These are phyloP conservation scores for Penstemon barbatus DNA, from an alignment of 257 asterid genomes.

Conservation along the genomic window DNA sequence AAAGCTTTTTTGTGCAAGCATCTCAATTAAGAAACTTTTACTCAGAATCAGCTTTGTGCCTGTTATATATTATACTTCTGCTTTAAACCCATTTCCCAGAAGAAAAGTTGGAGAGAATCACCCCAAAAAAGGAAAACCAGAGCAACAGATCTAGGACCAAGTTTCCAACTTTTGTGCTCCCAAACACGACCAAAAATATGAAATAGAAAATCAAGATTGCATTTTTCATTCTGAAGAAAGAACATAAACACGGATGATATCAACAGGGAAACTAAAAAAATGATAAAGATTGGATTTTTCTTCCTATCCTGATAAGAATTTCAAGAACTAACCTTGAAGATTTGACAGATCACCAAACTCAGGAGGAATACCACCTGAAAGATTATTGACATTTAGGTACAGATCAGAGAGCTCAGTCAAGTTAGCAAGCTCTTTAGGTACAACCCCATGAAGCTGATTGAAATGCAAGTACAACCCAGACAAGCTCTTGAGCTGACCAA, in stretches of 20 bases:
- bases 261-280: not conserved
- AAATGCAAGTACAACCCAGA: slow-evolving; percentile 93
- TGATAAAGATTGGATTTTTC: not conserved
- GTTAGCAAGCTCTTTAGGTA: slow-evolving; percentile 75
- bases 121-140: not conserved
- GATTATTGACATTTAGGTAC: slow-evolving; percentile 87
- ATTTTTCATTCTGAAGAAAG: not conserved
- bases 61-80: not conserved
- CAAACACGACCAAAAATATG: not conserved
- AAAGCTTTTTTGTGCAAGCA: slow-evolving; percentile 4
- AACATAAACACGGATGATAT: not conserved
- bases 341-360: slow-evolving; percentile 65
- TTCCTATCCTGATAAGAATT: not conserved
- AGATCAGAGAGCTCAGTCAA: slow-evolving; percentile 75
- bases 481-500: slow-evolving; percentile 68
- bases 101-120: too few relatives aligned
- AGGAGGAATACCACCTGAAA: slow-evolving; percentile 77
- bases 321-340: slow-evolving; percentile 67
- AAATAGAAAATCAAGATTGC: slow-evolving; percentile 21
- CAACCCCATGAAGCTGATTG: slow-evolving; percentile 78
- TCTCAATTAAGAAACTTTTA: not conserved
- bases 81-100: not conserved
- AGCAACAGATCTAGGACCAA: slow-evolving; percentile 33
- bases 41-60: not conserved
- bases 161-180: slow-evolving; percentile 19